Evolutionary conservation across 352 stramenopile genomes (phyloP), one percentile per base, ranked within the genome.

Genomic region (Plasmopara muralis): DNA sequence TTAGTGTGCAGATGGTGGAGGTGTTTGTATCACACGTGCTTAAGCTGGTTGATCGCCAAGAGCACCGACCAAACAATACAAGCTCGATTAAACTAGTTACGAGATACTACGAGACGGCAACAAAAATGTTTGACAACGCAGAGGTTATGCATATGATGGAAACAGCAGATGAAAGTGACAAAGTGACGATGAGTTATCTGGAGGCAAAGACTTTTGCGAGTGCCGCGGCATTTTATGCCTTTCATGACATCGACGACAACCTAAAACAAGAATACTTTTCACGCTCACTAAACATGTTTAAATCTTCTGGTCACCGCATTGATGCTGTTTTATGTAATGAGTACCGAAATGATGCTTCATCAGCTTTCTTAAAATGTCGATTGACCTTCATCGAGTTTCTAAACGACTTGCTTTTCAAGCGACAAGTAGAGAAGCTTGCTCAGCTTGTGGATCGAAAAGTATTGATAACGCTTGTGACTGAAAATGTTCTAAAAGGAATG

Each of bases 1-100:
- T 90, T 5, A 93, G 72, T 37, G 66, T 83, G 7, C 44, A 80
- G 9, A 93, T 93, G 82, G 70, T 90, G 10, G 68, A 89, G 13
- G 79, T 90, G 6, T 93, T 89, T 53, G 77, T 89, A 33, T 84
- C 76, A 1, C 82, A 93, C 29, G 72, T 93, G 15, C 68, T 87
- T 29, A 93, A 87, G 52, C 49, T 90, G 10, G 70, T 83, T 10
- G 74, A 85, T 53, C 71, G 74, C 0, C 77, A 88, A 57, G 44
- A 68, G 7, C 71, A 86, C 38, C 69, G 77, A 51, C 50, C 54
- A 0, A 57, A 57, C 0, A 62, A 55, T 12, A 29, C 68, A 7
- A 70, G 68, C 14, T 71, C 74, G 0, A 46, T 85, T 8, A 74
- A 61, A 15, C 38, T 75, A 14, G 72, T 88, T 31, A 70, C 70